These are phyloP conservation scores for Rhodotorula sp. DNA, from an alignment of 1,284 basidiomycete species.

Conservation along the genomic window DNA sequence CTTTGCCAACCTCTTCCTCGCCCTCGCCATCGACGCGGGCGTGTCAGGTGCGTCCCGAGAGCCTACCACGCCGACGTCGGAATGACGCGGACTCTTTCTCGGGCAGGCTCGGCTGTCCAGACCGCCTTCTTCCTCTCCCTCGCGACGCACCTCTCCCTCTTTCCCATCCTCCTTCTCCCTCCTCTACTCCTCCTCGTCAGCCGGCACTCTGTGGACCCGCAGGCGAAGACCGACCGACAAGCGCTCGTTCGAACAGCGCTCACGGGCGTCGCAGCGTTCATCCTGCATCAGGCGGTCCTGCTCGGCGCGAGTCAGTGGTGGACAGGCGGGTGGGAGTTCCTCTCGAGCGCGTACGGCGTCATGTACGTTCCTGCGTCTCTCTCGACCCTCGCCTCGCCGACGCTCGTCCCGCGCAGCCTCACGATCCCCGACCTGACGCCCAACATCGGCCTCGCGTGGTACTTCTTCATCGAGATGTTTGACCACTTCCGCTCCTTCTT, in stretches of 20 bases:
- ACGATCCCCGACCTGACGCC: slow-evolving; percentile 83
- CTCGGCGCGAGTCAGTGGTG: slow-evolving; percentile 34
- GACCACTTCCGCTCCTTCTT: slow-evolving; percentile 96
- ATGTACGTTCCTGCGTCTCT: slow-evolving; percentile 58
- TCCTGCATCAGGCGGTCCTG: slow-evolving; percentile 25
- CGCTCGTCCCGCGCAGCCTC: slow-evolving; percentile 52
- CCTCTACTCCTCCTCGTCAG: slow-evolving; percentile 62
- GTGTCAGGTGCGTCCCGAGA: slow-evolving; percentile 57
- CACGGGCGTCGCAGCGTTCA: slow-evolving; percentile 21
- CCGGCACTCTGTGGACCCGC: background rate
- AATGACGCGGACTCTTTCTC: background rate
- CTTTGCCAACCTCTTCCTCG: slow-evolving; percentile 68
- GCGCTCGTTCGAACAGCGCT: background rate
- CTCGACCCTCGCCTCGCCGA: background rate
- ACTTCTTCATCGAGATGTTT: slow-evolving; percentile 99
- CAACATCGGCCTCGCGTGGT: slow-evolving; percentile 96
- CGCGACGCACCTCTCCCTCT: slow-evolving; percentile 66
- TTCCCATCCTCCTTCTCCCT: slow-evolving; percentile 65
- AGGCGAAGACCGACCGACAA: too few relatives aligned
- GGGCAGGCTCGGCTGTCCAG: slow-evolving; percentile 41
- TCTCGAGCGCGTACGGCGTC: slow-evolving; percentile 71
- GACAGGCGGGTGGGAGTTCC: slow-evolving; percentile 49
- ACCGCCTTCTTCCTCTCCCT: slow-evolving; percentile 66
- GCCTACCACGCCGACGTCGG: background rate
- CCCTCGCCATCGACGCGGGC: slow-evolving; percentile 70